Conservation (phyloP, 768 basidiomycete species). For the Astraeus odoratus region DNA sequence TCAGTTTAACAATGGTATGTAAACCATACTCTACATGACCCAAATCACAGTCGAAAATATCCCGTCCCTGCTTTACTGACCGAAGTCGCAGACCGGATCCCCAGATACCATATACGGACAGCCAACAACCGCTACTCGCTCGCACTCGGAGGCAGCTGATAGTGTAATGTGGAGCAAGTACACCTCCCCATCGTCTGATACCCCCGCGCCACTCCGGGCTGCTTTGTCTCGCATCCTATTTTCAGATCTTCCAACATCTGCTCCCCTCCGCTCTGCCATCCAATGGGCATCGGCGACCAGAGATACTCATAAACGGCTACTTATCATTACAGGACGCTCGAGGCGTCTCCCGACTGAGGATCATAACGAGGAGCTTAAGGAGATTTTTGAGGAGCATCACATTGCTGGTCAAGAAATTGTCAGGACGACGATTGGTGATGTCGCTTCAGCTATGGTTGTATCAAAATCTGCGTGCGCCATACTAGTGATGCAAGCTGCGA, state of each 20-base stretch:
- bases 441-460: constrained; percentile 72
- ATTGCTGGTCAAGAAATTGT: constrained; percentile 29
- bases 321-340: too few relatives aligned
- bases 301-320: too few relatives aligned
- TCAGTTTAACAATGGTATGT: too few relatives aligned
- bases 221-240: too few relatives aligned
- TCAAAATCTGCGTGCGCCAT: constrained; percentile 47
- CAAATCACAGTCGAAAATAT: too few relatives aligned
- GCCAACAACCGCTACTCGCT: constrained; percentile 50
- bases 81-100: constrained; percentile 29
- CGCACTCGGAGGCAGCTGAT: constrained; percentile 84
- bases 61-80: not conserved
- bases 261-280: too few relatives aligned
- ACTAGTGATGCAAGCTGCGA: constrained; percentile 63
- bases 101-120: constrained; percentile 70
- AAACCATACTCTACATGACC: too few relatives aligned
- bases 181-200: constrained; percentile 25
- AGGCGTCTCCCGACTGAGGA: constrained; percentile 39
- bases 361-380: constrained; percentile 64
- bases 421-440: constrained; percentile 80
- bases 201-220: not conserved
- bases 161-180: constrained; percentile 67
- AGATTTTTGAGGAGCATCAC: constrained; percentile 42
- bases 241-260: too few relatives aligned
- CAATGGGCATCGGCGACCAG: too few relatives aligned